A percentile compares a stretch with the other conserved stretches of the same genome.
phyloP scores from a whole-genome alignment of 495 filamentous ascomycete genomes.

The Penicillium subrubescens region DNA sequence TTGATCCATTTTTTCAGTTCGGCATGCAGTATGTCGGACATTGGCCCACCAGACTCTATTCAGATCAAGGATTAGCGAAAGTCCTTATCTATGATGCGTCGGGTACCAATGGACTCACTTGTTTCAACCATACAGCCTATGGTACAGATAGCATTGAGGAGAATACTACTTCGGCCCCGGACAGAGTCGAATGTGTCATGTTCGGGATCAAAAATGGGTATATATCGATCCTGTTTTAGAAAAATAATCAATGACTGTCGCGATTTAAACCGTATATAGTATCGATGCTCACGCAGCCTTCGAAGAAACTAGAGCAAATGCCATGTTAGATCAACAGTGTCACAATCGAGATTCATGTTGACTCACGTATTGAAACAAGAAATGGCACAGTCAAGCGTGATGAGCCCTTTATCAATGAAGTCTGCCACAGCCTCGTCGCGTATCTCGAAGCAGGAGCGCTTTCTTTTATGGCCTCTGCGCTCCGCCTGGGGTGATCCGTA shows the following conservation, averaged over 20 bases:
- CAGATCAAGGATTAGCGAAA: neutral
- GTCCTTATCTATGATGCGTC: neutral
- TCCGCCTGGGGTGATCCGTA: slow-evolving; percentile 5
- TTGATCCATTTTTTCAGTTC: slow-evolving; percentile 50
- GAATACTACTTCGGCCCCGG: slow-evolving; percentile 42
- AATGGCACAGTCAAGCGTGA: slow-evolving; percentile 35
- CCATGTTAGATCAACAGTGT: neutral
- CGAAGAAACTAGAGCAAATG: slow-evolving; percentile 37
- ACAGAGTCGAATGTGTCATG: slow-evolving; percentile 47
- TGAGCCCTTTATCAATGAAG: slow-evolving; percentile 41
- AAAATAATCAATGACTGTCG: neutral
- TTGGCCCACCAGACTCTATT: slow-evolving; percentile 34
- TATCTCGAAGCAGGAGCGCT: slow-evolving; percentile 41
- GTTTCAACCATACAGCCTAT: slow-evolving; percentile 48
- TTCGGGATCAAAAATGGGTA: slow-evolving; percentile 47
- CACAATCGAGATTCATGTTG: neutral
- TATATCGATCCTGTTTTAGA: slow-evolving; percentile 41
- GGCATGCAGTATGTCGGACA: slow-evolving; percentile 41
- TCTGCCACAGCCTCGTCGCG: slow-evolving; percentile 37
- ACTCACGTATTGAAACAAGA: slow-evolving; percentile 40
- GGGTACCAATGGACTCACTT: slow-evolving; percentile 18
- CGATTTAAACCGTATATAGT: neutral
- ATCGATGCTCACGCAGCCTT: slow-evolving; percentile 42
- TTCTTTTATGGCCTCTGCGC: slow-evolving; percentile 24
- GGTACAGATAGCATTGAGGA: slow-evolving; percentile 52